A percentile compares a stretch with the other conserved stretches of the same genome.
phyloP scores from a whole-genome alignment of 306 rosid species.

The Betula pendula region DNA sequence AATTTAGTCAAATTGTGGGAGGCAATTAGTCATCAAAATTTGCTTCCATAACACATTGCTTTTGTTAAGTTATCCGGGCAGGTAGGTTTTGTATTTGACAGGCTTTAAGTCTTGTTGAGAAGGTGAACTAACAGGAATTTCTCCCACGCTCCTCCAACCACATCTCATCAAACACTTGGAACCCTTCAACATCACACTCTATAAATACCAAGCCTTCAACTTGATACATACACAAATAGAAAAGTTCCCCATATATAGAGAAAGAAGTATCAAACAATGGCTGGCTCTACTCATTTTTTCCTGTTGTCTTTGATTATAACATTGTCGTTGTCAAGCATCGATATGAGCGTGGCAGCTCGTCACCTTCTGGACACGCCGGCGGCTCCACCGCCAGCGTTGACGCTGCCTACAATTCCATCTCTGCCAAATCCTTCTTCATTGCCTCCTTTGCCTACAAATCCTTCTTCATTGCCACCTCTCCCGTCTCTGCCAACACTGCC shows the following conservation, averaged over 20 bases:
- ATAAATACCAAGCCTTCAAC: conserved; percentile 11
- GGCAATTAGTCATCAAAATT: neutral
- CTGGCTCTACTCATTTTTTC: conserved; percentile 1
- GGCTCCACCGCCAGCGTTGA: conserved; percentile 34
- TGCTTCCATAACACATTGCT: neutral
- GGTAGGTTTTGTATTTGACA: conserved; percentile 4
- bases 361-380: conserved; percentile 29
- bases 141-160: conserved; percentile 6
- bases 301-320: conserved; percentile 1
- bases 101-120: conserved; percentile 7
- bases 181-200: neutral
- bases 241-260: neutral
- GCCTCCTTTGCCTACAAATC: conserved; percentile 17
- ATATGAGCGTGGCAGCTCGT: conserved; percentile 28
- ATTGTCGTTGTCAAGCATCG: conserved; percentile 27
- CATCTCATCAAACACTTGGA: conserved; percentile 29
- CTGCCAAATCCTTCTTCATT: conserved; percentile 16
- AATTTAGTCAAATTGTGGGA: neutral
- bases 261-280: conserved; percentile 8
- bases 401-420: conserved; percentile 26
- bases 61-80: neutral
- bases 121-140: conserved; percentile 21
- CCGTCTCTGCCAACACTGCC: too few species aligned
- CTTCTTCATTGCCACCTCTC: too few species aligned
- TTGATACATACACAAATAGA: neutral